Evolutionary conservation across 2,329 filamentous ascomycete genomes (phyloP).

Genomic region (Fusarium sp.): DNA sequence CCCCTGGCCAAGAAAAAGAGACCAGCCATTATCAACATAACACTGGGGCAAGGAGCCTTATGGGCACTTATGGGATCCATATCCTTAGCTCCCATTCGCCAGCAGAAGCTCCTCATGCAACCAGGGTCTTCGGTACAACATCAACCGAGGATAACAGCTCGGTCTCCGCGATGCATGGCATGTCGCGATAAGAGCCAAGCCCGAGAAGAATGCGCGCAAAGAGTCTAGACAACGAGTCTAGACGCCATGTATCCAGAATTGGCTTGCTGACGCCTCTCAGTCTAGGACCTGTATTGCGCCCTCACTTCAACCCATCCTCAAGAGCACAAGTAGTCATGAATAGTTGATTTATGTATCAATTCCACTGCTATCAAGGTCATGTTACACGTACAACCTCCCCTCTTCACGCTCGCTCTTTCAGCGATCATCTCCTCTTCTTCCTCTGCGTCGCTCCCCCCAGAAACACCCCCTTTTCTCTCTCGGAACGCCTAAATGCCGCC

Average conservation of each 20-base stretch:
- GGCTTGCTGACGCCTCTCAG: neutral
- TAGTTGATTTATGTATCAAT: conserved; percentile 36
- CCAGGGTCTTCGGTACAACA: conserved; percentile 12
- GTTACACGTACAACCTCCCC: conserved; percentile 43
- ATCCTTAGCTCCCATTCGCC: conserved; percentile 10
- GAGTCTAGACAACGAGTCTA: neutral
- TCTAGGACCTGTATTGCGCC: neutral
- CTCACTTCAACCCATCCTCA: neutral
- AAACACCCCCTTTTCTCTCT: conserved; percentile 14
- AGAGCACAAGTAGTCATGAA: neutral
- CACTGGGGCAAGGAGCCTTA: too few species aligned
- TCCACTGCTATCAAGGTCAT: conserved; percentile 41
- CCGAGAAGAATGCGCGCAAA: neutral
- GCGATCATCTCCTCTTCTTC: conserved; percentile 8
- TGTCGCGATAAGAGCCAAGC: conserved; percentile 1
- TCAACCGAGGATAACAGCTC: conserved; percentile 23
- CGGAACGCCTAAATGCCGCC: conserved; percentile 36
- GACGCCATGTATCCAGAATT: neutral
- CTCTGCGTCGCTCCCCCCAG: conserved; percentile 15
- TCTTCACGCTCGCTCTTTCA: conserved; percentile 14
- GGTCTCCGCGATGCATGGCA: conserved; percentile 7
- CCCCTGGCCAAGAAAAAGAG: too few species aligned
- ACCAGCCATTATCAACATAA: too few species aligned
- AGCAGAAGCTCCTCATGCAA: neutral
- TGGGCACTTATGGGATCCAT: neutral